phyloP scores from a whole-genome alignment of 192 early-diverging fungal genomes.

The Anaeromyces robustus region DNA sequence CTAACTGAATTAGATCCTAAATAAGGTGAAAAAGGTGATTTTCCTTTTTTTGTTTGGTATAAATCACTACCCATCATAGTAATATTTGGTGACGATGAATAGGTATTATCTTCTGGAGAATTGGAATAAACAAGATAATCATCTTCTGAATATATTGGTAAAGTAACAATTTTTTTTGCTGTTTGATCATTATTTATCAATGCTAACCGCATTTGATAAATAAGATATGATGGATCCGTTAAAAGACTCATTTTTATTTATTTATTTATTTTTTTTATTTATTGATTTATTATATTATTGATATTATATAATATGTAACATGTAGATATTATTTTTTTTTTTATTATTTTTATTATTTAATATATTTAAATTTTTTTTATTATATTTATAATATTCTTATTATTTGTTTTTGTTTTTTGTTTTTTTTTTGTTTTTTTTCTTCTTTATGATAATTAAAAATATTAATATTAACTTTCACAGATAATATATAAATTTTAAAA shows the following conservation, averaged over 20 bases:
- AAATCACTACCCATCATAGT: neutral
- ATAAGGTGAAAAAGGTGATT: neutral
- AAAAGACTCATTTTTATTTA: neutral
- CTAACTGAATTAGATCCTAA: neutral
- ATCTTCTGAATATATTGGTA: neutral
- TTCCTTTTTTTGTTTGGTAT: neutral
- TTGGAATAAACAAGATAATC: neutral
- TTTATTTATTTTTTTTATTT: neutral
- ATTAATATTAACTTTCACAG: no score
- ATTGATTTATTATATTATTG: no score
- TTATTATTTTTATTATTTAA: no score
- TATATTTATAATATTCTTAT: no score
- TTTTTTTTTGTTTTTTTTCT: no score
- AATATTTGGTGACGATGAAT: neutral
- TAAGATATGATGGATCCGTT: neutral
- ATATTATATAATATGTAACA: no score
- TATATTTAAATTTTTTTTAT: no score
- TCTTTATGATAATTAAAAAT: no score
- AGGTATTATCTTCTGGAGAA: neutral
- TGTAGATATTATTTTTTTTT: no score
- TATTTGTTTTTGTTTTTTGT: no score
- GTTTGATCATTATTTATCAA: neutral
- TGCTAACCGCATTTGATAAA: neutral
- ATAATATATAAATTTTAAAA: no score
- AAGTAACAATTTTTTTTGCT: neutral